These are phyloP conservation scores for Pythium phragmiticola DNA, from an alignment of 352 stramenopile genomes.

Conservation along the genomic window DNA sequence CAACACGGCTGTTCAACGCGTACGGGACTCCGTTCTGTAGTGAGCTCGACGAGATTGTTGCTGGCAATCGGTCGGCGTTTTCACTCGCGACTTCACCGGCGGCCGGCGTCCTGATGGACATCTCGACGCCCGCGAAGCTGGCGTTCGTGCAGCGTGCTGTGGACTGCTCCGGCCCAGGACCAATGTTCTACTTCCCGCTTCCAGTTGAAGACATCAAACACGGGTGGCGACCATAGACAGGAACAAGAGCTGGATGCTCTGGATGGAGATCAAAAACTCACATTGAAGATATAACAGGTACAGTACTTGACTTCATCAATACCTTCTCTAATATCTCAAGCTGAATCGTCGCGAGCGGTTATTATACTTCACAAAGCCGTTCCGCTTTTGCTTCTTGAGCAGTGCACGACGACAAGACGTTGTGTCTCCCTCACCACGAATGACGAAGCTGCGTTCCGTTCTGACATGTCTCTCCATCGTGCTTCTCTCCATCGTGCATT, in stretches of 20 bases:
- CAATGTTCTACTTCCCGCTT: constrained; percentile 8
- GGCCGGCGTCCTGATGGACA: constrained; percentile 10
- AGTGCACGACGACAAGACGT: background rate
- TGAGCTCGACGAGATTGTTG: constrained; percentile 8
- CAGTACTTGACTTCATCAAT: background rate
- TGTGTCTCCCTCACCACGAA: background rate
- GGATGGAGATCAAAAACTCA: background rate
- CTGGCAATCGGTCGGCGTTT: background rate
- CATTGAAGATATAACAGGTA: background rate
- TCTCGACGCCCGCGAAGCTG: constrained; percentile 7
- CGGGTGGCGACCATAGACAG: background rate
- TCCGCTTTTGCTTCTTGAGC: background rate
- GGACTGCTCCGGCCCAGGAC: constrained; percentile 2
- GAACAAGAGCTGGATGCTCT: no score
- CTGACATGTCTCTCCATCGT: background rate
- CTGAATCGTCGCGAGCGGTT: constrained; percentile 1
- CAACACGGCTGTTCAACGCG: constrained; percentile 8
- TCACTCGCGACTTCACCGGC: background rate
- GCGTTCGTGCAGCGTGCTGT: constrained; percentile 1
- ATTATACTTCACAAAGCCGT: background rate
- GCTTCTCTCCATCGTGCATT: background rate
- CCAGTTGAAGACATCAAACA: constrained; percentile 5
- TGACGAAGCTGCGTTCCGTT: background rate
- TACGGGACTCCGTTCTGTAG: constrained; percentile 13
- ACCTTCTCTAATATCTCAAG: constrained; percentile 9